Evolutionary conservation across 2,329 filamentous ascomycete genomes (phyloP), one percentile per base, ranked within the genome.

Genomic region (Nigrograna mackinnonii): DNA sequence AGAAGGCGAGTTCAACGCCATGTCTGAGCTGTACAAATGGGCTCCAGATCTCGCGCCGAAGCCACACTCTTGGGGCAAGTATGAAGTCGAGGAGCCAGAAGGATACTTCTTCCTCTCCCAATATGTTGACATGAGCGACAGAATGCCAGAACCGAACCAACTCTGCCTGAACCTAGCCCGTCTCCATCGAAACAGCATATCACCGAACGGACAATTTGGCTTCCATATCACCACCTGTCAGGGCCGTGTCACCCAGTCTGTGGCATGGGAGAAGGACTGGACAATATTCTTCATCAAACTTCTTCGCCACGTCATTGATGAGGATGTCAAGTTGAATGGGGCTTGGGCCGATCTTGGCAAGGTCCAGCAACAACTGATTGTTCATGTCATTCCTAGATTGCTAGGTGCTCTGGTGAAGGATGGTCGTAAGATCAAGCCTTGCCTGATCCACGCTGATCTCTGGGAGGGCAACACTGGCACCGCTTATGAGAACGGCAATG

Each of bases 61-160:
- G 19, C 46, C 49, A 3, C 45, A 50, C 22, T 26, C 38, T 3
- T 52, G 54, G 49, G 54, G 47, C 3, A 41, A 40, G 11, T 46
- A 38, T 19, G 22, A 39, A 16, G 17, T 49, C n/a, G 41, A 39
- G 21, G 41, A 74, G 60, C 31, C 68, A 63, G 64, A 49, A 68
- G 56, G 49, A 14, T 53, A 64, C 37, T 65, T 63, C 41, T 51
- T 57, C 16, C 44, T 62, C 16, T 49, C 38, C 14, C 52, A 65
- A 22, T 64, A 55, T 35, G 42, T 50, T n/a, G 46, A 64, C 16
- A 48, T 66, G 31, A 39, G 37, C 2, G 46, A 55, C 7, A 9
- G 22, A 2, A 3, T 37, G 22, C 39, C 61, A 13, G 49, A 53
- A 7, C 55, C 54, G 4, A 33, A 44, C 6, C 50, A 52, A 6